Percentiles rank a stretch among this genome's conserved stretches.
These are phyloP conservation scores for Chlamydomonas schloesseri DNA, from an alignment of 139 green algal species.

Conservation along the genomic window DNA sequence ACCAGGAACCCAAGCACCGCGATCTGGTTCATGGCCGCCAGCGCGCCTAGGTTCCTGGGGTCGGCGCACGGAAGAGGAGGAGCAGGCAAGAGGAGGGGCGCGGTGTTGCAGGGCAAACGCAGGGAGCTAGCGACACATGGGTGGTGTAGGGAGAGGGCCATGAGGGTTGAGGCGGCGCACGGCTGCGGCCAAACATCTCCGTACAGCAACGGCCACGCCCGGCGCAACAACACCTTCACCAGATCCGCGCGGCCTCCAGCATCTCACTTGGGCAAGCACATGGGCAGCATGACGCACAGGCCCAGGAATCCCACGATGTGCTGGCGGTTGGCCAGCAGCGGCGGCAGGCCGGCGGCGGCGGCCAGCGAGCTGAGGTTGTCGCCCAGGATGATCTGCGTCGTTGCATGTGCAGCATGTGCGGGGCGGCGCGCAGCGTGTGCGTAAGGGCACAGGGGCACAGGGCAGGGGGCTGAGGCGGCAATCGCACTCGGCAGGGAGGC, in stretches of 20 bases:
- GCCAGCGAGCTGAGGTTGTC: slow-evolving; percentile 75
- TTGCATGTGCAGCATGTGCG: too few relatives aligned
- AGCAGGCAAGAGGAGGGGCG: not conserved
- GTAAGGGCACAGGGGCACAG: not conserved
- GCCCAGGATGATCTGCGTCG: slow-evolving; percentile 81
- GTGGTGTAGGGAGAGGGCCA: too few relatives aligned
- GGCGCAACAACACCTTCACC: not conserved
- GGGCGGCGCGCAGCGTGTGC: too few relatives aligned
- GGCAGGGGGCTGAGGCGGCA: too few relatives aligned
- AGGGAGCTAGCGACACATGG: too few relatives aligned
- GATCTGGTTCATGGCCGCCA: slow-evolving; percentile 57
- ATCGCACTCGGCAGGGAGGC: too few relatives aligned
- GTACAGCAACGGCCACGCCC: too few relatives aligned
- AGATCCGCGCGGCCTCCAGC: not conserved
- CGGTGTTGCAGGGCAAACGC: too few relatives aligned
- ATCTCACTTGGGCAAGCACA: slow-evolving; percentile 71
- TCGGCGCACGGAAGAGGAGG: not conserved
- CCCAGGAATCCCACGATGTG: slow-evolving; percentile 51
- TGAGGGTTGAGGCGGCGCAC: too few relatives aligned
- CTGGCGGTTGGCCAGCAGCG: slow-evolving; percentile 31
- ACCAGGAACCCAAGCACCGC: slow-evolving; percentile 71
- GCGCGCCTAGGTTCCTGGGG: slow-evolving; percentile 46
- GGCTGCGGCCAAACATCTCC: too few relatives aligned
- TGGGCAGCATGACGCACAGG: slow-evolving; percentile 56
- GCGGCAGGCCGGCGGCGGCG: not conserved